Base-by-base conservation (phyloP, 31 red algal genomes). In the Endocladia muricata region DNA sequence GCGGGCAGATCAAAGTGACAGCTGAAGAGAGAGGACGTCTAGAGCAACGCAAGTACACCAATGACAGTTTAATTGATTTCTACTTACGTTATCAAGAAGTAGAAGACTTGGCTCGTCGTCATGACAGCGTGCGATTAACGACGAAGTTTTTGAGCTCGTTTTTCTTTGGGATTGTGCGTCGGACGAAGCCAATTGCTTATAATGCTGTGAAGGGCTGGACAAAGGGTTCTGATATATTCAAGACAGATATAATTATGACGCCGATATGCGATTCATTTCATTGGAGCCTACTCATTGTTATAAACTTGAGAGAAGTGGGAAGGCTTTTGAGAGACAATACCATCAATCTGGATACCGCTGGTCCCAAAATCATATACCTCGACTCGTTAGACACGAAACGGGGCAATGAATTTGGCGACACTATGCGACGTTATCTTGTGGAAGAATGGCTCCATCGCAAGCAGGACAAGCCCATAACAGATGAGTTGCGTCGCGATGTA, bases 1-100 rank as follows among this genome's bases (percentile, higher is more conserved):
- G 61, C 21, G 92, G 92, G 3, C 68, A 70, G 17, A 88, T 95
- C 36, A 47, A 40, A 4, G 81, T 95, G 23, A 84, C 64, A 17
- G 56, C 77, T 3, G 92, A 89, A 41, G 85, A 90, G 52, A 39
- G 76, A 9, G 86, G 61, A 41, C 75, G 84, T 34, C 40, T 94
- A 32, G 61, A 77, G 60, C 78, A 66, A 34, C 61, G 59, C 11
- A 75, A 79, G 52, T 89, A 85, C 57, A 61, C 84, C 30, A 94
- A 94, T 74, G 91, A 94, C 44, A 85, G 74, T 32, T 51, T 94
- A n/a, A 82, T 94, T 17, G 91, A 94, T 57, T 94, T 94, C 41
- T 84, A 85, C 41, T 44, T 94, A 7, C 82, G 83, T 38, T 89
- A 77, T 55, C 55, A 78, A 31, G 83, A 81, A 56, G 32, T 58